phyloP scores from a whole-genome alignment of 306 rosid genomes.

The Sophora flavescens region DNA sequence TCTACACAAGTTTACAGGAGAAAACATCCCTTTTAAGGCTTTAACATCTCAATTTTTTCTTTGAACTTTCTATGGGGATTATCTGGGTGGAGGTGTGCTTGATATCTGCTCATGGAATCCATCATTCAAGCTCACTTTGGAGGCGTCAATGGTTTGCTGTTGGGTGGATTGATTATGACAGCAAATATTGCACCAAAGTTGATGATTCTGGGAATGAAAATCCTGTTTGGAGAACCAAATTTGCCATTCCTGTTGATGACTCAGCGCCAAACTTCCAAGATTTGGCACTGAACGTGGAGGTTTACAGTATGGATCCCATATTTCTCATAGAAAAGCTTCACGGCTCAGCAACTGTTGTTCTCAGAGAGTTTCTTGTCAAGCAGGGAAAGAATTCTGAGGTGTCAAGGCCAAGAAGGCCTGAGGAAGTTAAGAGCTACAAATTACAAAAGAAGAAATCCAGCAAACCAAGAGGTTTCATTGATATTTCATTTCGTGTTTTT shows the following conservation, averaged over 20 bases:
- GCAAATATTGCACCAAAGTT: slow-evolving; percentile 84
- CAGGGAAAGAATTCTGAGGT: slow-evolving; percentile 53
- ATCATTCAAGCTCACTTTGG: slow-evolving; percentile 69
- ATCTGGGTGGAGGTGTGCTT: slow-evolving; percentile 79
- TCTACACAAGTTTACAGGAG: slow-evolving; percentile 44
- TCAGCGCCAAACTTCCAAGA: slow-evolving; percentile 55
- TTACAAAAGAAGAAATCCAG: slow-evolving; percentile 65
- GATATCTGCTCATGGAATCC: slow-evolving; percentile 79
- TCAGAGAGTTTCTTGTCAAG: slow-evolving; percentile 73
- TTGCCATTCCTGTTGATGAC: slow-evolving; percentile 65
- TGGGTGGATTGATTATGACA: slow-evolving; percentile 79
- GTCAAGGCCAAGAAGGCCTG: slow-evolving; percentile 56
- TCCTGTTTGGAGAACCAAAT: slow-evolving; percentile 87
- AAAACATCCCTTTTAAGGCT: slow-evolving; percentile 38
- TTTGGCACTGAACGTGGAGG: slow-evolving; percentile 69
- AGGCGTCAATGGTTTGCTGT: slow-evolving; percentile 91
- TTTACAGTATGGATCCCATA: slow-evolving; percentile 76
- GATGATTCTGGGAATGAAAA: slow-evolving; percentile 75
- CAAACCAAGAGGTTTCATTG: slow-evolving; percentile 77
- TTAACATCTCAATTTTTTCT: slow-evolving; percentile 39
- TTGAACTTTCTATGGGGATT: slow-evolving; percentile 63
- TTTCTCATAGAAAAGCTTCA: slow-evolving; percentile 78
- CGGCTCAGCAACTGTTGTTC: slow-evolving; percentile 68
- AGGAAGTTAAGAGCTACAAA: slow-evolving; percentile 78
- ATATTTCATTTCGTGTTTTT: slow-evolving; percentile 64